Evolutionary conservation across 2,329 filamentous ascomycete species (phyloP).

Genomic region (Teratosphaeria destructans): DNA sequence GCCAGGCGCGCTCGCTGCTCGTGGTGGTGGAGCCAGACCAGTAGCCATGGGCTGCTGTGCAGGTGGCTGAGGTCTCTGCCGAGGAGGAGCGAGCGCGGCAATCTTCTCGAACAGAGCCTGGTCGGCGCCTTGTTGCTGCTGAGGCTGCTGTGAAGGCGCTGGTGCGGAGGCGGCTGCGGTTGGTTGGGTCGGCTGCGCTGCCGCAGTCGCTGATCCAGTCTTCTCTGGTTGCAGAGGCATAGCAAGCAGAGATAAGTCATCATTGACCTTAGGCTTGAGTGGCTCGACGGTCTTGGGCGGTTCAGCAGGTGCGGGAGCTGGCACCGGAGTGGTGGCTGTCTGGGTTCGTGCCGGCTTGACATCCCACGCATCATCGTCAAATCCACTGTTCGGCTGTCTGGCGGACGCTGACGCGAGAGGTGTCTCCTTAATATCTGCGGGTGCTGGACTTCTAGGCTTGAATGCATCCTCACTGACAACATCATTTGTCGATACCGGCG

Average conservation of each 20-base stretch:
- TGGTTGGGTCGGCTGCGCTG: slow-evolving; percentile 30
- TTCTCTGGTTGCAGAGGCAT: slow-evolving; percentile 45
- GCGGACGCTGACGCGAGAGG: slow-evolving; percentile 39
- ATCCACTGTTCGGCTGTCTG: slow-evolving; percentile 47
- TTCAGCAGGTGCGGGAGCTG: slow-evolving; percentile 29
- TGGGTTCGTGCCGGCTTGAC: slow-evolving; percentile 67
- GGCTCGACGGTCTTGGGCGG: slow-evolving; percentile 26
- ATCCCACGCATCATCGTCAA: slow-evolving; percentile 96
- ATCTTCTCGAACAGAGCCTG: slow-evolving; percentile 43
- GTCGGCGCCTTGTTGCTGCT: slow-evolving; percentile 28
- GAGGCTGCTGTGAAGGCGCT: slow-evolving; percentile 32
- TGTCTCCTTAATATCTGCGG: slow-evolving; percentile 38
- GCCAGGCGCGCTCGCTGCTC: slow-evolving; percentile 79
- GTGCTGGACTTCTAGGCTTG: slow-evolving; percentile 45
- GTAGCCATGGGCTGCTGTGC: slow-evolving; percentile 42
- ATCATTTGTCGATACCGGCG: slow-evolving; percentile 75
- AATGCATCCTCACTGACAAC: slow-evolving; percentile 82
- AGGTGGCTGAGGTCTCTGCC: slow-evolving; percentile 64
- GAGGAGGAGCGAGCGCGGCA: slow-evolving; percentile 27
- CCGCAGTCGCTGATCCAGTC: background rate
- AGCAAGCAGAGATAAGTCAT: slow-evolving; percentile 60
- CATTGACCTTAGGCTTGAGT: slow-evolving; percentile 48
- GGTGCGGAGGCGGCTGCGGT: slow-evolving; percentile 27
- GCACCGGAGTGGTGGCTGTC: slow-evolving; percentile 21
- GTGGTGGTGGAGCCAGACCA: slow-evolving; percentile 62